Evolutionary conservation across 164 flowering plant genomes (phyloP), one percentile per base, ranked within the genome.

Genomic region (Vitis rupestris): DNA sequence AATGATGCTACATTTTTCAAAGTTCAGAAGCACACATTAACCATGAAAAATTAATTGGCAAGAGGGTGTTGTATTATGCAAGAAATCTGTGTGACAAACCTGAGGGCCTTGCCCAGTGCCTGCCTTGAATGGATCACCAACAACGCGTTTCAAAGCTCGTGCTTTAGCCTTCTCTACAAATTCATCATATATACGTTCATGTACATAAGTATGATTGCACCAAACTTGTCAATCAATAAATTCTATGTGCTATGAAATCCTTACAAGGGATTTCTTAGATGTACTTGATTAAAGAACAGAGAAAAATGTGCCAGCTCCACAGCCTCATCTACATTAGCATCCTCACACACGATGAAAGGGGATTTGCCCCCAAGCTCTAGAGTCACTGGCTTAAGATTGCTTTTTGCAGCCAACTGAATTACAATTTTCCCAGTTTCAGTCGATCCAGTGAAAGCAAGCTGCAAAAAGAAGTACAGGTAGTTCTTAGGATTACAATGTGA

Each of bases 371-470:
- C 87, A 63, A 84, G 87, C 72, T 84, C 87, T 60, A 84, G 60
- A 11, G 85, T 82, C 49, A 78, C 84, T 10, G 80, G 61, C 68
- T 84, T 84, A 27, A 84, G 83, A 64, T 84, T 84, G 72, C 87
- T 84, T 59, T 59, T 79, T 44, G 86, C 77, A 1, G 89, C 84
- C 75, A 85, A 64, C 61, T 77, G 65, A 65, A 80, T 82, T 0
- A 85, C 59, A 55, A 69, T 12, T 65, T 83, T 83, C 13, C 89
- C 89, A 1, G 84, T 82, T 1, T 56, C 75, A 17, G 89, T 85
- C n/a, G 89, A 85, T 70, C 89, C 89, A 27, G 89, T 85, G 66
- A 85, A 85, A 59, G 89, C 84, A 65, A 86, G 63, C 89, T 86
- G 76, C 71, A 77, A 50, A 55, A 11, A 48, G 64, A 23, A 51